Evolutionary conservation across 768 basidiomycete species (phyloP).

Genomic region (Gymnopilus dilepis): DNA sequence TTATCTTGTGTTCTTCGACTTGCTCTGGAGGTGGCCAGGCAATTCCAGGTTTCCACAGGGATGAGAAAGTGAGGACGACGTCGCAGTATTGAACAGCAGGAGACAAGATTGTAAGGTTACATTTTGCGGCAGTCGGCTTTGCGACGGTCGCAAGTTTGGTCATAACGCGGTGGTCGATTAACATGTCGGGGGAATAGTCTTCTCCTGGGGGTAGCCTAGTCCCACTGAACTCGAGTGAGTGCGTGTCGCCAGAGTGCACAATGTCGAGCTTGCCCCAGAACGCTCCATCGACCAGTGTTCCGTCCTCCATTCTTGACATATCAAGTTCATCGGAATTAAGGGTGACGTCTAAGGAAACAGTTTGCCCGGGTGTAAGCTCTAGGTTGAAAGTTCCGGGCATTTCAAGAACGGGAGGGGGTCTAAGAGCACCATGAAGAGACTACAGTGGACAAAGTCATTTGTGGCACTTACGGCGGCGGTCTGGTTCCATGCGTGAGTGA

Average conservation of each 20-base stretch:
- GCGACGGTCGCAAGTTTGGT: slow-evolving; percentile 76
- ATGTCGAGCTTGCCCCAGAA: slow-evolving; percentile 91
- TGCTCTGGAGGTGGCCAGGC: slow-evolving; percentile 82
- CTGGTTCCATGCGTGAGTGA: slow-evolving; percentile 32
- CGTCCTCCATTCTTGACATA: slow-evolving; percentile 92
- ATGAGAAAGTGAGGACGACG: slow-evolving; percentile 70
- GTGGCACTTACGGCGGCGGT: slow-evolving; percentile 50
- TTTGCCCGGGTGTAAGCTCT: slow-evolving; percentile 79
- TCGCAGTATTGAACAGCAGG: slow-evolving; percentile 83
- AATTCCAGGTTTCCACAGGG: slow-evolving; percentile 74
- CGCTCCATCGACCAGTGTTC: slow-evolving; percentile 80
- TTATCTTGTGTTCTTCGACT: slow-evolving; percentile 71
- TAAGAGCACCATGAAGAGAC: slow-evolving; percentile 25
- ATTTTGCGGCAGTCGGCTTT: slow-evolving; percentile 77
- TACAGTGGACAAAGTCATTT: not conserved
- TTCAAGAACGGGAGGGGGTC: slow-evolving; percentile 76
- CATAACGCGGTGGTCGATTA: slow-evolving; percentile 80
- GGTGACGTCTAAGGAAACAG: slow-evolving; percentile 80
- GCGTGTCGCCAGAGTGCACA: slow-evolving; percentile 76
- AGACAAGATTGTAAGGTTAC: slow-evolving; percentile 74
- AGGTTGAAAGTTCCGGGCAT: slow-evolving; percentile 89
- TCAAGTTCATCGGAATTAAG: slow-evolving; percentile 84
- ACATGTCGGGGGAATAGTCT: slow-evolving; percentile 68
- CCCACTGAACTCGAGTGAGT: slow-evolving; percentile 83
- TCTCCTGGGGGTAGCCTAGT: slow-evolving; percentile 70